A percentile compares a stretch with the other conserved stretches of the same genome.
These are phyloP conservation scores for Aethionema arabicum DNA, from an alignment of 345 rosid genomes.

Conservation along the genomic window DNA sequence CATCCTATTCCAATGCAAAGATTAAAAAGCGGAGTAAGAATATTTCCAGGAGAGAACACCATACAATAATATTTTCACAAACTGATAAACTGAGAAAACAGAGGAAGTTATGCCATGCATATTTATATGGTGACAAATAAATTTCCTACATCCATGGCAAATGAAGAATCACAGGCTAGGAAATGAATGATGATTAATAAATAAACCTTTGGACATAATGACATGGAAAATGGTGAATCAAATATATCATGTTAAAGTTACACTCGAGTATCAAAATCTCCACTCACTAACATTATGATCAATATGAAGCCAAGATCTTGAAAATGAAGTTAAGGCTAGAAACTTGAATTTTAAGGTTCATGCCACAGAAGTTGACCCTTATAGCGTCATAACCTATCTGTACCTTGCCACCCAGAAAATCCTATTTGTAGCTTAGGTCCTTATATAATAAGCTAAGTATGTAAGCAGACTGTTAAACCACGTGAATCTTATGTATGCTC, in stretches of 20 bases:
- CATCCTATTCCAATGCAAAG: constrained; percentile 45
- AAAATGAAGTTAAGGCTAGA: not conserved
- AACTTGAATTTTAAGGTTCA: not conserved
- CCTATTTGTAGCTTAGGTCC: not conserved
- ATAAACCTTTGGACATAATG: no score
- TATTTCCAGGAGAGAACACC: not conserved
- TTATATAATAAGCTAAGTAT: not conserved
- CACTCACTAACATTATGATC: constrained; percentile 13
- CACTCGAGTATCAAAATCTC: not conserved
- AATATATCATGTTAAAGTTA: not conserved
- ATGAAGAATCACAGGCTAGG: not conserved
- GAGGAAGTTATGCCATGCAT: not conserved
- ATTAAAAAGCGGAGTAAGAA: constrained; percentile 23
- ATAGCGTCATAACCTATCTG: constrained; percentile 3
- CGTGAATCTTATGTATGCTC: constrained; percentile 8
- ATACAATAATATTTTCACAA: constrained; percentile 3
- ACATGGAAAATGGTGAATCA: no score
- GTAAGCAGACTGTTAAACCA: constrained; percentile 1
- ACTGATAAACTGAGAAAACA: constrained; percentile 2
- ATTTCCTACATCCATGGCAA: not conserved
- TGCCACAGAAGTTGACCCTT: not conserved
- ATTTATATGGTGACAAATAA: not conserved
- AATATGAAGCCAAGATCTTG: not conserved
- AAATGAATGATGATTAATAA: no score
- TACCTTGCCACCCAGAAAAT: not conserved